These are phyloP conservation scores for Trichoderma parareesei DNA, from an alignment of 495 filamentous ascomycete species.

Conservation along the genomic window DNA sequence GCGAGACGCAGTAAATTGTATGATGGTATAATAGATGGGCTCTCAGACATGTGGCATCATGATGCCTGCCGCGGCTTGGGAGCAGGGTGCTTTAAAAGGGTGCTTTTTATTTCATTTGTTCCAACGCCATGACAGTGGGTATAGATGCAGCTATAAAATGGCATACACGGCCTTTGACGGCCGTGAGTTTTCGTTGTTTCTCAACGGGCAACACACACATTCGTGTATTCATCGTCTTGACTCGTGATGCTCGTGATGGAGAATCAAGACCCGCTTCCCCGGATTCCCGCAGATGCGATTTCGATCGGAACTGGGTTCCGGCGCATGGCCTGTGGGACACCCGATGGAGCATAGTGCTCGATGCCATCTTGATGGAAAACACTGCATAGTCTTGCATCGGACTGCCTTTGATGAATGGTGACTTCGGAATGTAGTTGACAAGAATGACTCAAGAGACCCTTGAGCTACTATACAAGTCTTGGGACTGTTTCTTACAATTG, in stretches of 20 bases:
- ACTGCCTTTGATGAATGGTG: no score
- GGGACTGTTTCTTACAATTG: no score
- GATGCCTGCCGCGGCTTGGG: background rate
- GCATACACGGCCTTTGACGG: background rate
- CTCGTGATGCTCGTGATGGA: background rate
- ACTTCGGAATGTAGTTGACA: no score
- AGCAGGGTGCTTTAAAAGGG: background rate
- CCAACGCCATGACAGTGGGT: background rate
- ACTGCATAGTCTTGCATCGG: no score
- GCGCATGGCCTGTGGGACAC: background rate
- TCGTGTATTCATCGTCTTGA: background rate
- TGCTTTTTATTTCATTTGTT: background rate
- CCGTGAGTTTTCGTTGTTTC: background rate
- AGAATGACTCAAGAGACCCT: no score
- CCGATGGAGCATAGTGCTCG: no score
- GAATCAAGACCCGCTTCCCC: background rate
- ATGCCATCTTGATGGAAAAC: no score
- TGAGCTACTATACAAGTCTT: no score
- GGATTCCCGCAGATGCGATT: background rate
- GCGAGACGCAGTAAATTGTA: background rate
- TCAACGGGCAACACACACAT: background rate
- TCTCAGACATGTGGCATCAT: background rate
- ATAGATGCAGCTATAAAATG: constrained; percentile 5
- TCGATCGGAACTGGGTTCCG: background rate
- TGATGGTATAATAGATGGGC: background rate